A percentile compares a stretch with the other conserved stretches of the same genome.
Evolutionary conservation across 2,329 filamentous ascomycete species (phyloP).

Genomic region (Colletotrichum tropicicola): DNA sequence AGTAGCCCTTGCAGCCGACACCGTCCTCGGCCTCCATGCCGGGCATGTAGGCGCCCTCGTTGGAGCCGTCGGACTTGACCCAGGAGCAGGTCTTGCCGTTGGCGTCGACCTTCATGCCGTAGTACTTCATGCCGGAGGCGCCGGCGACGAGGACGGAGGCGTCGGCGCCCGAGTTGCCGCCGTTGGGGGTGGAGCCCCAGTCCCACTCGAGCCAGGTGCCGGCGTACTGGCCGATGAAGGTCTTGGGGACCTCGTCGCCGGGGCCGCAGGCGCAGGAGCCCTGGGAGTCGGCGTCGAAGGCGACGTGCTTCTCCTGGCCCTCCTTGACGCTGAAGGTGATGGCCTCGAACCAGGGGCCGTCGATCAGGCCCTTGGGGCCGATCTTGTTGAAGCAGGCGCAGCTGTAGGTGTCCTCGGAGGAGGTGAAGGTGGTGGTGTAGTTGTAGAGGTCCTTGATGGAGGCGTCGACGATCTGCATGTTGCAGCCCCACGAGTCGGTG

Average conservation of each 20-base stretch:
- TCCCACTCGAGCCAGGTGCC: slow-evolving; percentile 62
- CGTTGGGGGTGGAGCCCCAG: slow-evolving; percentile 54
- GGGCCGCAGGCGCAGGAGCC: slow-evolving; percentile 55
- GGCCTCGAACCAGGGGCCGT: slow-evolving; percentile 58
- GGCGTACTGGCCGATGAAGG: slow-evolving; percentile 49
- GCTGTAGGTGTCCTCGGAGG: slow-evolving; percentile 43
- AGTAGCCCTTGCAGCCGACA: slow-evolving; percentile 48
- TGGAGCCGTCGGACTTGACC: slow-evolving; percentile 44
- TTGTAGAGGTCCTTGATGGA: slow-evolving; percentile 49
- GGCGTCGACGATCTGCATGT: slow-evolving; percentile 55
- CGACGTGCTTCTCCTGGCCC: slow-evolving; percentile 49
- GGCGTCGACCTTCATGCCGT: slow-evolving; percentile 48
- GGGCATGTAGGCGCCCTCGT: slow-evolving; percentile 46
- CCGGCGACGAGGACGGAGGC: slow-evolving; percentile 58
- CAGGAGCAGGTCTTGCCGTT: slow-evolving; percentile 51
- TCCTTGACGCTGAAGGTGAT: slow-evolving; percentile 50
- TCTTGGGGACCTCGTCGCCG: slow-evolving; percentile 42
- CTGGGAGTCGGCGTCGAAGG: slow-evolving; percentile 56
- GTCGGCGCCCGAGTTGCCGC: slow-evolving; percentile 59
- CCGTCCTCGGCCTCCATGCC: slow-evolving; percentile 49
- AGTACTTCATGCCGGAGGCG: slow-evolving; percentile 39
- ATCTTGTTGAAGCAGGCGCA: slow-evolving; percentile 64
- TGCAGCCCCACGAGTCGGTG: slow-evolving; percentile 56
- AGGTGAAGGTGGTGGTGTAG: slow-evolving; percentile 52
- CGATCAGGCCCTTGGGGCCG: slow-evolving; percentile 50